A percentile compares a stretch with the other conserved stretches of the same genome.
Evolutionary conservation across 2,329 filamentous ascomycete species (phyloP).

Genomic region (Alternaria gaisen): DNA sequence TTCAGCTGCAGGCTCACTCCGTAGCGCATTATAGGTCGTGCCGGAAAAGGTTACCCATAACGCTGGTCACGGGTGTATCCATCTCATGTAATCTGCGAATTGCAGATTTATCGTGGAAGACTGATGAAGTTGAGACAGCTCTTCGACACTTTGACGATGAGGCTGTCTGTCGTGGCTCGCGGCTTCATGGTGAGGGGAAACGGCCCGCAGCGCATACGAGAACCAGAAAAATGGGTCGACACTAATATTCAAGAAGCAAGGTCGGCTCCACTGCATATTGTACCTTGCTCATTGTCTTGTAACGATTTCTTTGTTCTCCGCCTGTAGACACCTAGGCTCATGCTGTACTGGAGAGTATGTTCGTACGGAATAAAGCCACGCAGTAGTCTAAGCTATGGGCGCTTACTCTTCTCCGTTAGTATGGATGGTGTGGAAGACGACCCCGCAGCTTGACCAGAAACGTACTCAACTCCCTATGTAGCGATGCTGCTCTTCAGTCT

Average conservation of each 20-base stretch:
- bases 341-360: too few species aligned
- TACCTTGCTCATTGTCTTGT: neutral
- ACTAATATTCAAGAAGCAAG: neutral
- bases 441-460: too few species aligned
- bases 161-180: neutral
- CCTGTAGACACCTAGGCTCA: neutral
- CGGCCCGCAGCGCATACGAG: neutral
- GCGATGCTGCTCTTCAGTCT: too few species aligned
- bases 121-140: neutral
- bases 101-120: neutral
- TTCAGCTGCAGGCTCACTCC: neutral
- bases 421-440: too few species aligned
- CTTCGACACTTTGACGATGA: neutral
- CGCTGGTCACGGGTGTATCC: neutral
- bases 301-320: neutral
- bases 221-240: neutral
- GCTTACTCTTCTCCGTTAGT: too few species aligned
- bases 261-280: neutral
- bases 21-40: neutral
- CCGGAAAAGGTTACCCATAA: neutral
- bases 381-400: too few species aligned
- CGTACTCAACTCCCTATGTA: neutral
- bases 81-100: neutral
- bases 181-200: neutral
- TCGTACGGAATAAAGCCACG: too few species aligned